Conservation (phyloP, 805 yeast genomes). For the Brettanomyces sp. region DNA sequence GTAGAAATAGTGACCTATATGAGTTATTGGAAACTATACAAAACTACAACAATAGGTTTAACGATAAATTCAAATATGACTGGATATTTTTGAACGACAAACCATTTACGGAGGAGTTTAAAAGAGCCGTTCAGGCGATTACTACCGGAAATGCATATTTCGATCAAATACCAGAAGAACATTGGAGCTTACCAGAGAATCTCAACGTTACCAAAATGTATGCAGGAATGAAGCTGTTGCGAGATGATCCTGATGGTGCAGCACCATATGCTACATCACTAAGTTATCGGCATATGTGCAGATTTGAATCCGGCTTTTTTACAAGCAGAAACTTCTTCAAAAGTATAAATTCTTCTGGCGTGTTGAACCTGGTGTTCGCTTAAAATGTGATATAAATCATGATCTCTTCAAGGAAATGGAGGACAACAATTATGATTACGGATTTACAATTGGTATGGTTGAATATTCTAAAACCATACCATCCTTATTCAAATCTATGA, state of each 20-base stretch:
- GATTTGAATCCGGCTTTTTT: conserved; percentile 81
- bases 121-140: conserved; percentile 32
- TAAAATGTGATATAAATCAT: conserved; percentile 69
- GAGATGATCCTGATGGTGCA: conserved; percentile 23
- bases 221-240: conserved; percentile 8
- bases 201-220: conserved; percentile 14
- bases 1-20: conserved; percentile 57
- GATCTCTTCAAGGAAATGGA: conserved; percentile 70
- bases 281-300: conserved; percentile 79
- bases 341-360: conserved; percentile 87
- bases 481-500: conserved; percentile 34
- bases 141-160: conserved; percentile 57
- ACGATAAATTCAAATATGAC: conserved; percentile 53
- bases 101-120: conserved; percentile 51
- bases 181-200: conserved; percentile 61
- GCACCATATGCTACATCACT: conserved; percentile 54
- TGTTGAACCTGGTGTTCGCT: conserved; percentile 74
- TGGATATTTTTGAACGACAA: conserved; percentile 74
- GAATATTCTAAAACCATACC: conserved; percentile 64
- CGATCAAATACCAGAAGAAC: conserved; percentile 50
- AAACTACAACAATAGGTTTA: conserved; percentile 59
- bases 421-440: conserved; percentile 58
- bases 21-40: conserved; percentile 49
- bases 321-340: conserved; percentile 54
- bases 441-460: conserved; percentile 64